Base-by-base conservation (phyloP, 495 filamentous ascomycete genomes). In the Zalerion maritima region DNA sequence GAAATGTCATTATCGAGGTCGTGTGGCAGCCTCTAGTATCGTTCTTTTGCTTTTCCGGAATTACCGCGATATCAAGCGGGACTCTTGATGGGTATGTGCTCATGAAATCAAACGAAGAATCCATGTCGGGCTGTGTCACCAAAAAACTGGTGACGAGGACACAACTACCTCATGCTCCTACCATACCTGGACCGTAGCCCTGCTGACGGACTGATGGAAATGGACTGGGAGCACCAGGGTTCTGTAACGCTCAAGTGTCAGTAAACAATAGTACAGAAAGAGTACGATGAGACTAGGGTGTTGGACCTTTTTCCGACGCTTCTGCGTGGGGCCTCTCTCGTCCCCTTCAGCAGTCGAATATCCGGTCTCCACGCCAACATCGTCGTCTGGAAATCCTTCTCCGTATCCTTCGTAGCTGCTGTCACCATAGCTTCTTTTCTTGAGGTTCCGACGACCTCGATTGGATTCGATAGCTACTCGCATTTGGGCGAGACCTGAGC, bases 231-330 rank as follows among this genome's bases (percentile, higher is more conserved):
- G 42, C 28, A 35, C 49, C 48, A 18, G 42, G 24, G 43, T 55
- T 16, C 27, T 33, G 34, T 37, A 44, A 35, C 24, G 12, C n/a
- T n/a, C n/a, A n/a, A n/a, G n/a, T n/a, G n/a, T n/a, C n/a, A n/a
- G n/a, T n/a, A n/a, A n/a, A n/a, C n/a, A n/a, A n/a, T n/a, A n/a
- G n/a, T n/a, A n/a, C n/a, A n/a, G n/a, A n/a, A n/a, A n/a, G n/a
- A n/a, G n/a, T n/a, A n/a, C n/a, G n/a, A n/a, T n/a, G n/a, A n/a
- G n/a, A n/a, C n/a, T n/a, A n/a, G n/a, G n/a, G 42, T 45, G 31
- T 43, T 44, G 52, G 54, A 67, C 67, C 64, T 71, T 67, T 52
- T 69, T 71, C 45, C 61, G 57, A 31, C 63, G 54, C 52, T 71
- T 69, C 33, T 57, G 41, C 33, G 49, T 52, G 21, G 47, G 40